Evolutionary conservation across 106 monocot genomes (phyloP).

Genomic region (Acanthochlamys bracteata): DNA sequence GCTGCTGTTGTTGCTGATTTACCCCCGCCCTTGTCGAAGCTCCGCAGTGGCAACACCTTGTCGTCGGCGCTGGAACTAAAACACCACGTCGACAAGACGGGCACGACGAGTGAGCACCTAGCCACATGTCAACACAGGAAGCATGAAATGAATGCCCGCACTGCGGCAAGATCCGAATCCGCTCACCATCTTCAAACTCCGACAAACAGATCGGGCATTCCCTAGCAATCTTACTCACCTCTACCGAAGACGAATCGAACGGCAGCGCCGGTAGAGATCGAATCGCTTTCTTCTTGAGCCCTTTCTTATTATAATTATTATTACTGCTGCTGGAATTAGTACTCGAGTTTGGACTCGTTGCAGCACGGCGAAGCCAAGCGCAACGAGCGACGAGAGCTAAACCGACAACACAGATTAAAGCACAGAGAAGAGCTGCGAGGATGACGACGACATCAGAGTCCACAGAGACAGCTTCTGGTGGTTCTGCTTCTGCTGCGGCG

Average conservation of each 20-base stretch:
- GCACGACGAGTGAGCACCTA: constrained; percentile 49
- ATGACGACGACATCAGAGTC: constrained; percentile 54
- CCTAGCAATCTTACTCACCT: not conserved
- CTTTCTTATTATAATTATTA: constrained; percentile 14
- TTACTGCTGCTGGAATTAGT: constrained; percentile 7
- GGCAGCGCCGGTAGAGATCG: constrained; percentile 23
- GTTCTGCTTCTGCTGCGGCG: not conserved
- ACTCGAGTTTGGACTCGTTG: not conserved
- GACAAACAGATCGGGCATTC: constrained; percentile 60
- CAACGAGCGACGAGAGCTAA: constrained; percentile 58
- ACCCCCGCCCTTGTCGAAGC: not conserved
- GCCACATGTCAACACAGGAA: constrained; percentile 54
- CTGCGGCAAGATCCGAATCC: constrained; percentile 49
- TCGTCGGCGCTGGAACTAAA: constrained; percentile 1
- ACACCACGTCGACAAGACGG: constrained; percentile 47
- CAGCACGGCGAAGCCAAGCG: constrained; percentile 32
- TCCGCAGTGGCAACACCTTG: constrained; percentile 9
- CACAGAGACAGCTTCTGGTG: constrained; percentile 11
- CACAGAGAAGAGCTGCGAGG: constrained; percentile 64
- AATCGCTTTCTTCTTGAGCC: constrained; percentile 32
- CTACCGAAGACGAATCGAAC: constrained; percentile 12
- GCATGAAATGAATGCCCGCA: constrained; percentile 62
- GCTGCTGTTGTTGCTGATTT: not conserved
- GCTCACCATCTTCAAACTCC: constrained; percentile 57
- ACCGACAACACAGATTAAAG: constrained; percentile 50